phyloP scores from a whole-genome alignment of 75 land plant genomes.

The Isoetes taiwanensis region DNA sequence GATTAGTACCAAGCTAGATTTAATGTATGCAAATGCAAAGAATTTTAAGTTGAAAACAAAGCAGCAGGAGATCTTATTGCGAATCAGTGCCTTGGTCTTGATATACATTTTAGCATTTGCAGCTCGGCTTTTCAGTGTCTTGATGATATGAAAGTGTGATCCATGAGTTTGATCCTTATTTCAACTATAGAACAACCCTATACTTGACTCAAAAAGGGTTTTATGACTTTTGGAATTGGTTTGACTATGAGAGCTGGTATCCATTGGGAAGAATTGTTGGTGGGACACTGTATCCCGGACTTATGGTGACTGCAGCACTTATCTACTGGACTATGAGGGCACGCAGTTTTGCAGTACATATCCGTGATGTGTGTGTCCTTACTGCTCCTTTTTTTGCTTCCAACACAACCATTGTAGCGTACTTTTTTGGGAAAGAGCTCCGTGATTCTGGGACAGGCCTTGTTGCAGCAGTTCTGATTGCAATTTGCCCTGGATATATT shows the following conservation, averaged over 20 bases:
- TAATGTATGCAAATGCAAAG: no score
- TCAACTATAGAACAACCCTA: slow-evolving; percentile 6
- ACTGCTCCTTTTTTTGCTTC: slow-evolving; percentile 97
- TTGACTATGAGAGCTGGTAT: slow-evolving; percentile 9
- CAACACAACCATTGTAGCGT: slow-evolving; percentile 87
- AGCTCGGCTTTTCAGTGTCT: slow-evolving; percentile 79
- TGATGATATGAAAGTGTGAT: slow-evolving; percentile 96
- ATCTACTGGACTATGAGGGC: slow-evolving; percentile 57
- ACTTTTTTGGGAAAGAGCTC: slow-evolving; percentile 91
- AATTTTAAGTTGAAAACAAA: no score
- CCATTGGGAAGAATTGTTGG: background rate
- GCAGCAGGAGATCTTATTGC: slow-evolving; percentile 20
- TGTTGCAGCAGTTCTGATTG: slow-evolving; percentile 84
- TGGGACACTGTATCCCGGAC: slow-evolving; percentile 7
- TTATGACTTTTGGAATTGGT: slow-evolving; percentile 5
- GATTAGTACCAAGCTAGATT: no score
- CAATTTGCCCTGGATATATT: slow-evolving; percentile 95
- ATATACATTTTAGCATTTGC: slow-evolving; percentile 85
- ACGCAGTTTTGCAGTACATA: slow-evolving; percentile 74
- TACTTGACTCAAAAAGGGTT: slow-evolving; percentile 5
- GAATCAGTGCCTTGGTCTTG: slow-evolving; percentile 50
- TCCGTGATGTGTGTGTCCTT: slow-evolving; percentile 90
- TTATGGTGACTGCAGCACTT: slow-evolving; percentile 21
- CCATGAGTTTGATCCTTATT: slow-evolving; percentile 95
- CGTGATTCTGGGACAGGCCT: slow-evolving; percentile 95